phyloP scores from a whole-genome alignment of 164 flowering plant species.

The Macadamia integrifolia region DNA sequence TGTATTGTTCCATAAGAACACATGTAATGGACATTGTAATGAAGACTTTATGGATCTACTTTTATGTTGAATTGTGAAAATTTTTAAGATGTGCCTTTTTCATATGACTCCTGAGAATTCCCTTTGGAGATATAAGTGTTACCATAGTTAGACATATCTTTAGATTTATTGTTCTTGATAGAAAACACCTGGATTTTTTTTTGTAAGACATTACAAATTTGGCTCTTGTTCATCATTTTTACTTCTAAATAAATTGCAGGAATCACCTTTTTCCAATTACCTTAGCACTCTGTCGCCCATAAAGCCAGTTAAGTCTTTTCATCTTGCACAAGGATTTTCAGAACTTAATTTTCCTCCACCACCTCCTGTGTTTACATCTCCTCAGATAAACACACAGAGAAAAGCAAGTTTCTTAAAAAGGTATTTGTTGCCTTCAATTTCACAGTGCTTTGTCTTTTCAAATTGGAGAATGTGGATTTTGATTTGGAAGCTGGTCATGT shows the following conservation, averaged over 20 bases:
- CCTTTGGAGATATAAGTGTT: not conserved
- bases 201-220: not conserved
- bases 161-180: no score
- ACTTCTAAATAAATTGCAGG: conserved; percentile 26
- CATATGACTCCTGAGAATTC: not conserved
- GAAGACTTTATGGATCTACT: not conserved
- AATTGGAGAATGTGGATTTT: not conserved
- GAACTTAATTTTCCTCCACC: conserved; percentile 35
- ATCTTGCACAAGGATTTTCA: conserved; percentile 31
- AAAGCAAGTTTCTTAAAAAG: conserved; percentile 28
- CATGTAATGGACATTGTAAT: not conserved
- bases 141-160: not conserved
- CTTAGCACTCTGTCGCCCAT: conserved; percentile 51
- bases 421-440: conserved; percentile 13
- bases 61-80: not conserved
- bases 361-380: conserved; percentile 50
- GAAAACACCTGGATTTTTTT: no score
- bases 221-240: not conserved
- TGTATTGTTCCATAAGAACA: not conserved
- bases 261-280: conserved; percentile 41
- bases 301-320: conserved; percentile 24
- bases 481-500: not conserved
- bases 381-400: conserved; percentile 24
- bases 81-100: not conserved
- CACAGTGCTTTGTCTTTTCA: not conserved